Evolutionary conservation across 345 rosid genomes (phyloP), one percentile per base, ranked within the genome.

Genomic region (Euphorbia peplus): DNA sequence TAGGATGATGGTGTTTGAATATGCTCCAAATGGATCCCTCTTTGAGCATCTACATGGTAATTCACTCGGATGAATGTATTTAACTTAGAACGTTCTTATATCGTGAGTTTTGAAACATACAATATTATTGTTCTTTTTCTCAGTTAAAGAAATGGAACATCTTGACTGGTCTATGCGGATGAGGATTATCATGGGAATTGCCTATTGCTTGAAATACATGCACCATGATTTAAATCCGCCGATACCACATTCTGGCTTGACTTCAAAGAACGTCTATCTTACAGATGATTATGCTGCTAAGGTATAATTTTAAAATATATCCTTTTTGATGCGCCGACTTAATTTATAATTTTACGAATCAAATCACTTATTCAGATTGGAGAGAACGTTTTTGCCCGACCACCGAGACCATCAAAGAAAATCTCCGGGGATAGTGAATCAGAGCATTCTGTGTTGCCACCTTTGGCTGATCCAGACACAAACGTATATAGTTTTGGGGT

Each of bases 1-100:
- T 60, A 82, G 98, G 77, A 90, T 95, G 98, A 92, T 95, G 97
- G 98, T 95, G 73, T 95, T 92, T 52, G 98, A 95, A 86, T 90
- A 92, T 73, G 97, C 96, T 75, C 99, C 97, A 13, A 95, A 92
- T 68, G 98, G 97, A 70, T 75, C 76, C 42, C 87, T 95, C 66
- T 88, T 76, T 54, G 99, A 95, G 81, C 98, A 90, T 84, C 77
- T 95, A 69, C 96, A 92, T 47, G 83, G 98, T 95, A 86, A 84
- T 71, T 6, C 32, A 22, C 47, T 68, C 55, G 44, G 44, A 57
- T 71, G 4, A 54, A 3, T 16, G 26, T 47, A 28, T 68, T 60
- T 29, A 5, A 42, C 37, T 16, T 64, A 8, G 24, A 25, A 41
- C 46, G 62, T 73, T 8, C 21, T 55, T 51, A 10, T 26, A 10